Evolutionary conservation across 352 stramenopile genomes (phyloP).

Genomic region (Phytophthora pisi): DNA sequence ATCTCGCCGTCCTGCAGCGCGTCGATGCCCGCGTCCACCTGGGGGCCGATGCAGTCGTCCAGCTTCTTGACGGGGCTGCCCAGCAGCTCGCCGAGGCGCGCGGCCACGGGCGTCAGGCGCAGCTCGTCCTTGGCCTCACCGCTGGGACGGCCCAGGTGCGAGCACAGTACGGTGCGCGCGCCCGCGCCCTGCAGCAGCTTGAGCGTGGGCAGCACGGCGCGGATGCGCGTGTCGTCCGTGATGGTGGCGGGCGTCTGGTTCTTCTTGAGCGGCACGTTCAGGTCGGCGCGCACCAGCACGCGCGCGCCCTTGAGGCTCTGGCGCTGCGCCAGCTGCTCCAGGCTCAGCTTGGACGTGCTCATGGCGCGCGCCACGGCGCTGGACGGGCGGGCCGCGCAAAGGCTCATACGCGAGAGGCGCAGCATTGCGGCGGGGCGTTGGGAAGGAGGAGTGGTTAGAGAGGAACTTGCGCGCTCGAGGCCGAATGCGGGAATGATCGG

Average conservation of each 20-base stretch:
- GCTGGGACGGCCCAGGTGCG: constrained; percentile 97
- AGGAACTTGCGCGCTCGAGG: constrained; percentile 9
- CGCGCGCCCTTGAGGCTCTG: constrained; percentile 93
- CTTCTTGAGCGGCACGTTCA: constrained; percentile 99
- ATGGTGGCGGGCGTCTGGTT: constrained; percentile 91
- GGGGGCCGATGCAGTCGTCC: constrained; percentile 95
- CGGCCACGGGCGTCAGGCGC: constrained; percentile 92
- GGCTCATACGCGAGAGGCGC: constrained; percentile 27
- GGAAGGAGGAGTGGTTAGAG: neutral
- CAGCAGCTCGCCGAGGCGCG: constrained; percentile 94
- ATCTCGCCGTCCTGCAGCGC: constrained; percentile 92
- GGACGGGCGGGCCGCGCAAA: constrained; percentile 13
- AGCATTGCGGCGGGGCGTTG: constrained; percentile 20
- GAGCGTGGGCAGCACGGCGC: constrained; percentile 94
- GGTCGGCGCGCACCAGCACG: constrained; percentile 98
- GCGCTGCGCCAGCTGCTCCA: constrained; percentile 67
- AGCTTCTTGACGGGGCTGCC: constrained; percentile 92
- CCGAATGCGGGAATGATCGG: constrained; percentile 21
- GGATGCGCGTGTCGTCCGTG: constrained; percentile 97
- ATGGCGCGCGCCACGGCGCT: constrained; percentile 29
- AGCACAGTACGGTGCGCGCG: constrained; percentile 95
- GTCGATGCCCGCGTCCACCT: constrained; percentile 85
- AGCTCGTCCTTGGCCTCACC: constrained; percentile 83
- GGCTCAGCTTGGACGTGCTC: constrained; percentile 71
- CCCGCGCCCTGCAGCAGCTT: constrained; percentile 92